Conservation (phyloP, 495 filamentous ascomycete species). For the Aspergillus wentii region DNA sequence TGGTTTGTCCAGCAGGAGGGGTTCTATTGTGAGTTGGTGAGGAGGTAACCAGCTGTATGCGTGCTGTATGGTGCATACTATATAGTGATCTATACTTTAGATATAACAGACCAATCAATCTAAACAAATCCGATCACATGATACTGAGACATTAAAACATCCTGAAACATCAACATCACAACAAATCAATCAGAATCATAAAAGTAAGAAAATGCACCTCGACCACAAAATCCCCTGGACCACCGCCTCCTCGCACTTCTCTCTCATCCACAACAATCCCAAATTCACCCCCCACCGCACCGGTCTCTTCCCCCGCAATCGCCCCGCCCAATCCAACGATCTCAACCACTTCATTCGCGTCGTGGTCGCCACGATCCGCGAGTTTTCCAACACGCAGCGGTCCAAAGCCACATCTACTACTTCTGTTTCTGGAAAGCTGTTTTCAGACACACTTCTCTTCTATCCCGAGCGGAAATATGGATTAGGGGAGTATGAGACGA, state of each 20-base stretch:
- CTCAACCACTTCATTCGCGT: constrained; percentile 3
- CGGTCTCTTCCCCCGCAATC: background rate
- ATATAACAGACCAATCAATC: too few species aligned
- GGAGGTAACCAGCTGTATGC: too few species aligned
- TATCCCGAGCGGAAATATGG: constrained; percentile 1
- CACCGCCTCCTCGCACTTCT: constrained; percentile 4
- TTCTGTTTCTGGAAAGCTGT: background rate
- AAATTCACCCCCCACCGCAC: constrained; percentile 1
- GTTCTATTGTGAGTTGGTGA: constrained; percentile 15
- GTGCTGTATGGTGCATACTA: too few species aligned
- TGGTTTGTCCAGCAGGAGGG: constrained; percentile 35
- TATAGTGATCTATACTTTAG: too few species aligned
- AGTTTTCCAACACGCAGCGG: constrained; percentile 5
- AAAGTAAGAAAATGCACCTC: too few species aligned
- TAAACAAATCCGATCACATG: too few species aligned
- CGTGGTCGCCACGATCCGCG: constrained; percentile 1
- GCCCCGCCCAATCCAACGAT: constrained; percentile 1
- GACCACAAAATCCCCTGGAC: constrained; percentile 11
- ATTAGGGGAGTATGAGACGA: constrained; percentile 1
- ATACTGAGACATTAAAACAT: too few species aligned
- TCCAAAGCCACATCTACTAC: background rate
- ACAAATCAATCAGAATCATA: too few species aligned
- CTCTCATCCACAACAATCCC: background rate
- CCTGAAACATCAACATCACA: too few species aligned
- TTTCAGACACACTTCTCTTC: background rate